These are phyloP conservation scores for Pythium biforme DNA, from an alignment of 352 stramenopile species.

Conservation along the genomic window DNA sequence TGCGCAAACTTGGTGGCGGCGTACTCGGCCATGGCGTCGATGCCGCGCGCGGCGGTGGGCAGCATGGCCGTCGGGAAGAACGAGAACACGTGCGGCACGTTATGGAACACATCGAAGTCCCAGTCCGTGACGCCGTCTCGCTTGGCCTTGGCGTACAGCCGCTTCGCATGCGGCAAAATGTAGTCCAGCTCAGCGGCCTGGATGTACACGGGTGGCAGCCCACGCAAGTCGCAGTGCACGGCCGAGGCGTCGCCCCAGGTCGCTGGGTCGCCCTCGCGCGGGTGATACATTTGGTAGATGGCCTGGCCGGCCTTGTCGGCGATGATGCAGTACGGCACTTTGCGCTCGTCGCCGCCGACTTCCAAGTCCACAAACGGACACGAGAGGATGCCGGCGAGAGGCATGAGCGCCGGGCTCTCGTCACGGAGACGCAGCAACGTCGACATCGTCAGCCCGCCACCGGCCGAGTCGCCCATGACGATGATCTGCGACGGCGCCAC, in stretches of 20 bases:
- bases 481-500: slow-evolving; percentile 12
- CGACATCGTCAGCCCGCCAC: slow-evolving; percentile 16
- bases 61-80: slow-evolving; percentile 25
- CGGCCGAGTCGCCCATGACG: slow-evolving; percentile 22
- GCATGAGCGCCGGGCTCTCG: slow-evolving; percentile 4
- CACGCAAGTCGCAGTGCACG: slow-evolving; percentile 20
- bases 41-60: slow-evolving; percentile 15
- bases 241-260: slow-evolving; percentile 19
- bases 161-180: slow-evolving; percentile 16
- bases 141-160: slow-evolving; percentile 21
- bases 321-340: slow-evolving; percentile 19
- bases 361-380: slow-evolving; percentile 18
- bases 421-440: slow-evolving; percentile 17
- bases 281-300: neutral
- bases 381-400: slow-evolving; percentile 1
- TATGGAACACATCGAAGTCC: slow-evolving; percentile 21
- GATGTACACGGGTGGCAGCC: slow-evolving; percentile 24
- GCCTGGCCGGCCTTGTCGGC: neutral
- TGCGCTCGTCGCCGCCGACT: slow-evolving; percentile 11
- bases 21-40: slow-evolving; percentile 27
- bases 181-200: slow-evolving; percentile 25
- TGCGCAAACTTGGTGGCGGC: slow-evolving; percentile 12
- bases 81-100: slow-evolving; percentile 30
- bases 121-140: slow-evolving; percentile 18
- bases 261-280: neutral